Evolutionary conservation across 2,329 filamentous ascomycete genomes (phyloP).

Genomic region (Passalora sequoiae): DNA sequence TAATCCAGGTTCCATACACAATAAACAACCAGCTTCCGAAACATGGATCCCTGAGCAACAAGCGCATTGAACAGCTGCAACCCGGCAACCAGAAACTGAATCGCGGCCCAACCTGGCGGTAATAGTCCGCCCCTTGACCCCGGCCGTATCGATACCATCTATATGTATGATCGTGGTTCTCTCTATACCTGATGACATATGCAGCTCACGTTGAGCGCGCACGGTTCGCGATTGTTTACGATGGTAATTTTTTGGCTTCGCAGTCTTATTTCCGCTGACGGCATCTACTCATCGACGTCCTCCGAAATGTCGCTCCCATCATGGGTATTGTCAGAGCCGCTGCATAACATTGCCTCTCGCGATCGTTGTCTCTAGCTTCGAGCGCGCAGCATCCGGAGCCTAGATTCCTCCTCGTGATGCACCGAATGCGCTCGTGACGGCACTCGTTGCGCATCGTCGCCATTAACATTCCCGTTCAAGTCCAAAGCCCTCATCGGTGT

Average conservation of each 20-base stretch:
- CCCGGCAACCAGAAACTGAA: slow-evolving; percentile 1
- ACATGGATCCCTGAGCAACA: neutral
- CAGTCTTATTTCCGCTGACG: no score
- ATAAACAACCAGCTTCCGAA: slow-evolving; percentile 1
- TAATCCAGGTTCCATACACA: no score
- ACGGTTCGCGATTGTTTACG: no score
- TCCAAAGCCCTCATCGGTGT: slow-evolving; percentile 12
- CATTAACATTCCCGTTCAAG: slow-evolving; percentile 4
- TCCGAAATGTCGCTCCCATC: no score
- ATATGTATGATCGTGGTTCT: no score
- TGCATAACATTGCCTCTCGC: slow-evolving; percentile 1
- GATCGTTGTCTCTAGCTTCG: slow-evolving; percentile 17
- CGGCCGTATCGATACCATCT: no score
- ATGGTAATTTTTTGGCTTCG: no score
- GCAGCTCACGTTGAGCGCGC: no score
- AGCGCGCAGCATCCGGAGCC: slow-evolving; percentile 24
- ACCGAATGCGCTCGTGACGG: neutral
- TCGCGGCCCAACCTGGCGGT: slow-evolving; percentile 2
- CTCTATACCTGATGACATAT: no score
- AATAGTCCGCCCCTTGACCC: no score
- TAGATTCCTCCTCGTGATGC: slow-evolving; percentile 18
- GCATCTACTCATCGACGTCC: no score
- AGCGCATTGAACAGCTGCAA: neutral
- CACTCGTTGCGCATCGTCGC: neutral
- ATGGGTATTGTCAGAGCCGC: neutral